Evolutionary conservation across 2,329 filamentous ascomycete genomes (phyloP), one percentile per base, ranked within the genome.

Genomic region (Rhynchosporium secalis): DNA sequence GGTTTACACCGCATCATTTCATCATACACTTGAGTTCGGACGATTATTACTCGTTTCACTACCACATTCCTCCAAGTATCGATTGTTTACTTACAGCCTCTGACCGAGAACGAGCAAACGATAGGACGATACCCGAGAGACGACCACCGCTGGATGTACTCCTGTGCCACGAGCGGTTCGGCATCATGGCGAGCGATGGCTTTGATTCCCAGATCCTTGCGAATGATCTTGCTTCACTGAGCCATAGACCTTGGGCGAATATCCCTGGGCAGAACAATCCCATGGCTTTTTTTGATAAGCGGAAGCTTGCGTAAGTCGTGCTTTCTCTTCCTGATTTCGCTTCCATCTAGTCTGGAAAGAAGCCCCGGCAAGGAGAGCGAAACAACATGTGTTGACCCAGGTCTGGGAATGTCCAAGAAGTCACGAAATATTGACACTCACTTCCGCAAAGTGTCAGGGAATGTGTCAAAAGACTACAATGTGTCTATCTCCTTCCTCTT

Each of bases 51-150:
- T 43, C 48, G 33, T 26, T 36, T n/a, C 31, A 31, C 26, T 10
- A 54, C 9, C 49, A 13, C 2, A 9, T 54, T 13, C 20, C 28
- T 54, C 20, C n/a, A 41, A 29, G 33, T 40, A 29, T 41, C 36
- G 51, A 41, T 29, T 54, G n/a, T 20, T 20, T 20, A n/a, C 13
- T n/a, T n/a, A n/a, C 15, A 6, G 7, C 6, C 13, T 45, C 29
- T 29, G 20, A 51, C 12, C 13, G 31, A 40, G 33, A 20, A 20
- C 33, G 51, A 54, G 28, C 51, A 12, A 36, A 41, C 51, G 36
- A 41, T 5, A 46, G 41, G 38, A 33, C 20, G 26, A 40, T 40
- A 20, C 28, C 51, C 36, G 51, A 54, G 51, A 54, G 51, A 54
- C 51, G 20, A 41, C 51, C 51, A 33, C 40, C 40, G 33, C 33